Base-by-base conservation (phyloP, 352 stramenopile genomes). In the Thalassiosira hispida region DNA sequence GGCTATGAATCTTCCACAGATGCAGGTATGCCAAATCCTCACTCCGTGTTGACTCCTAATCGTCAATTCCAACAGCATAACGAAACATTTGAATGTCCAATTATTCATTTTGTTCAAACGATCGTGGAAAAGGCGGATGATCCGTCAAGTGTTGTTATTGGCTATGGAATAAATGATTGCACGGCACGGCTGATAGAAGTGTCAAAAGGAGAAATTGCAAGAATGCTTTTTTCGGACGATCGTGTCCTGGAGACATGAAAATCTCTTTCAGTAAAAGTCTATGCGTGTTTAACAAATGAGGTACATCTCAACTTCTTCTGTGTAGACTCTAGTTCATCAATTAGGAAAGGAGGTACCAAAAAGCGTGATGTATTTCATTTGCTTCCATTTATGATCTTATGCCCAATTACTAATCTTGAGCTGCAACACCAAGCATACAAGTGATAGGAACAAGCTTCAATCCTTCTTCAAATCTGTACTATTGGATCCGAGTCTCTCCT, bases 111-210 rank as follows among this genome's bases (percentile, higher is more conserved):
- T 75, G 66, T 87, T 0, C 73, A 35, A 31, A 62, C 65, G 6
- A 75, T 87, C 14, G 49, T 63, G 6, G 23, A 83, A 20, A 73
- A 76, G n/a, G 47, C 61, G 9, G 56, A 46, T 27, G 59, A 78
- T 71, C 18, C 31, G 18, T 59, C 62, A 1, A 69, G 42, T 9
- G 57, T 83, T 0, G 52, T 87, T 23, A 20, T 87, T 22, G 53
- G 61, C 25, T 85, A 83, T 46, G 80, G 80, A 25, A 57, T 87
- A 8, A 85, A 83, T 59, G 76, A 87, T 69, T 87, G 80, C 64
- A 25, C 57, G 16, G 63, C 79, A 16, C 23, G 69, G 27, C 70
- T 86, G 33, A 9, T 86, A 2, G 59, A 73, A 62, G 53, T 86
- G 25, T 18, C 56, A 1, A 78, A 71, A 18, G 25, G 22, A 16